These are phyloP conservation scores for Hyparrhenia diplandra DNA, from an alignment of 176 grass and related monocot species.

Conservation along the genomic window DNA sequence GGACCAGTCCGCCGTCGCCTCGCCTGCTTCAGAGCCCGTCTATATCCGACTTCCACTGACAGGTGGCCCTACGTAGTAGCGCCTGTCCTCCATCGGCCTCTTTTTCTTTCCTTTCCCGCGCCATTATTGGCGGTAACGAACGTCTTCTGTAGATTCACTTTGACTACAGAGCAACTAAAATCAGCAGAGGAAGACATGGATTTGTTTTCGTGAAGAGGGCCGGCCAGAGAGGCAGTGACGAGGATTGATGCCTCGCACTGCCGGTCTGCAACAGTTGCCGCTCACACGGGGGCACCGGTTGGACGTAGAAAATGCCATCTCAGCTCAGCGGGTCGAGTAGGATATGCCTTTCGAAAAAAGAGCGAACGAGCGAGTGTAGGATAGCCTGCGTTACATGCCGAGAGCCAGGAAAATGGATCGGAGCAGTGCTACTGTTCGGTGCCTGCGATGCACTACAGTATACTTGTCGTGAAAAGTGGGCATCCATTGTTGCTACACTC, in stretches of 20 bases:
- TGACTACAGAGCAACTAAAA: not conserved
- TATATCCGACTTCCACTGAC: not conserved
- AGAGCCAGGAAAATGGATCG: not conserved
- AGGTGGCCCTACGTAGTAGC: not conserved
- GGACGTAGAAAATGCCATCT: no score
- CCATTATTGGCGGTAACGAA: constrained; percentile 16
- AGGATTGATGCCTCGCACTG: not conserved
- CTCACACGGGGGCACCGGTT: not conserved
- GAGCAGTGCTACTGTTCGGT: not conserved
- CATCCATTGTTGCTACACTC: no score
- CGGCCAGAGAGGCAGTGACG: not conserved
- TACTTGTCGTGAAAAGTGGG: no score
- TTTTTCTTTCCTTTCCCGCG: not conserved
- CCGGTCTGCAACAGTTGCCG: not conserved
- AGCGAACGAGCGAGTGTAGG: not conserved
- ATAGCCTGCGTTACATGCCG: not conserved
- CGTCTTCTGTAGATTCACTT: not conserved
- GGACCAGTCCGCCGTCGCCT: not conserved
- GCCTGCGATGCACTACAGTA: not conserved
- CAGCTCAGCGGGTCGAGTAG: not conserved
- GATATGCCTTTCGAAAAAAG: not conserved
- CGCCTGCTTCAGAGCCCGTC: not conserved
- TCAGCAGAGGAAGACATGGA: not conserved
- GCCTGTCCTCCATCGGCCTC: not conserved
- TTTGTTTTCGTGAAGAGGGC: not conserved